Conservation (phyloP, 352 stramenopile genomes). For the Pythium apleroticum region DNA sequence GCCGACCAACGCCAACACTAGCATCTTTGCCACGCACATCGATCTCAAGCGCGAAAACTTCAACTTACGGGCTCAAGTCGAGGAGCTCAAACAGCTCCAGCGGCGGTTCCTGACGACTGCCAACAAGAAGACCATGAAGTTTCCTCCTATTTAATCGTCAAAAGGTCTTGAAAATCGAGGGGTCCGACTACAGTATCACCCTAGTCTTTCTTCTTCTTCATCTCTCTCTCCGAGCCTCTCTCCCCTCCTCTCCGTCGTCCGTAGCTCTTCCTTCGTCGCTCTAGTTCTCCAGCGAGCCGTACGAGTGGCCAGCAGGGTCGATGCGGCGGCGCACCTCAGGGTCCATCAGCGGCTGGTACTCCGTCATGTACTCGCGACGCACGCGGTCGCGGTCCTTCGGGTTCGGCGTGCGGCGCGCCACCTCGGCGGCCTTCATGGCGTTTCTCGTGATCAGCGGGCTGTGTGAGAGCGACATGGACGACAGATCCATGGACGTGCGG, state of each 20-base stretch:
- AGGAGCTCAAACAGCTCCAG: slow-evolving; percentile 73
- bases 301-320: slow-evolving; percentile 73
- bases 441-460: slow-evolving; percentile 81
- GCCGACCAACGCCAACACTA: slow-evolving; percentile 11
- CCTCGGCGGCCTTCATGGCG: slow-evolving; percentile 81
- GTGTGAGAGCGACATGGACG: slow-evolving; percentile 59
- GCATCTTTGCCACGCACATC: slow-evolving; percentile 63
- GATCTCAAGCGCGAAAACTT: slow-evolving; percentile 79
- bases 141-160: slow-evolving; percentile 42
- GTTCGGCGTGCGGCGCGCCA: slow-evolving; percentile 77
- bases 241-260: not conserved
- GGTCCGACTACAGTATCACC: not conserved
- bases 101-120: slow-evolving; percentile 63
- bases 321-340: slow-evolving; percentile 59
- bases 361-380: slow-evolving; percentile 84
- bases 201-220: not conserved
- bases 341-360: slow-evolving; percentile 78
- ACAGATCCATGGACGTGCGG: slow-evolving; percentile 57
- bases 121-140: slow-evolving; percentile 76
- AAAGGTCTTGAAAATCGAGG: not conserved
- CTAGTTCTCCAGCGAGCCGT: slow-evolving; percentile 78
- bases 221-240: not conserved
- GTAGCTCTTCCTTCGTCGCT: not conserved
- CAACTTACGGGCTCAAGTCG: slow-evolving; percentile 56
- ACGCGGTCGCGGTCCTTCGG: slow-evolving; percentile 78